These are phyloP conservation scores for Annulohypoxylon truncatum DNA, from an alignment of 2,329 filamentous ascomycete species.

Conservation along the genomic window DNA sequence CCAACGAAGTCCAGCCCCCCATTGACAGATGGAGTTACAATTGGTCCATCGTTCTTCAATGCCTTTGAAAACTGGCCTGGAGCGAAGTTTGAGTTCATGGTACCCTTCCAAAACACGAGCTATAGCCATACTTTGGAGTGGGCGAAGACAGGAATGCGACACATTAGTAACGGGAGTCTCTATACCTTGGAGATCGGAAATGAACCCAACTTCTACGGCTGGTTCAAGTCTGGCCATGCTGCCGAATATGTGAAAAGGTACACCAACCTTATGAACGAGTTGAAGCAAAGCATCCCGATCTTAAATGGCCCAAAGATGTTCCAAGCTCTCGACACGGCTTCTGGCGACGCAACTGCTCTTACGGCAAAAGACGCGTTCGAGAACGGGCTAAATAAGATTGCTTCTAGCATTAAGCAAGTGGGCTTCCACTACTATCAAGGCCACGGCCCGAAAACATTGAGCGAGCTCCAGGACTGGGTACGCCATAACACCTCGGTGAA, in stretches of 20 bases:
- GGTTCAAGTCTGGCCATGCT: constrained; percentile 19
- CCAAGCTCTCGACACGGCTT: constrained; percentile 33
- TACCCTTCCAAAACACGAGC: constrained; percentile 26
- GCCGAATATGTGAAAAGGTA: constrained; percentile 31
- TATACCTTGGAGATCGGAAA: constrained; percentile 32
- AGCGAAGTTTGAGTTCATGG: constrained; percentile 32
- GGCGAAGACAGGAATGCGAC: constrained; percentile 17
- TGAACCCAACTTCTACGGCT: constrained; percentile 33
- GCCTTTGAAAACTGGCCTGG: constrained; percentile 33
- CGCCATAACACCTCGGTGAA: constrained; percentile 27
- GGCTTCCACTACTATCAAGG: constrained; percentile 37
- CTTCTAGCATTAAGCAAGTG: constrained; percentile 35
- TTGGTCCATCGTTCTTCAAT: constrained; percentile 32
- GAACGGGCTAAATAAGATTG: constrained; percentile 18
- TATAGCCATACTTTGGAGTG: constrained; percentile 25
- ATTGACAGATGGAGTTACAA: background rate
- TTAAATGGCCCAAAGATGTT: constrained; percentile 26
- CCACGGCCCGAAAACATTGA: constrained; percentile 13
- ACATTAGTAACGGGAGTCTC: constrained; percentile 24
- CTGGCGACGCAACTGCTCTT: constrained; percentile 13
- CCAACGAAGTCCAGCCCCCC: constrained; percentile 18
- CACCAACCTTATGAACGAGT: constrained; percentile 11
- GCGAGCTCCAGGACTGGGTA: constrained; percentile 25
- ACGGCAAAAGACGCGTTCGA: constrained; percentile 24
- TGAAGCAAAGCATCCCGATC: constrained; percentile 22